Evolutionary conservation across 2,329 filamentous ascomycete species (phyloP).

Genomic region (Magnaporthiopsis rhizophila): DNA sequence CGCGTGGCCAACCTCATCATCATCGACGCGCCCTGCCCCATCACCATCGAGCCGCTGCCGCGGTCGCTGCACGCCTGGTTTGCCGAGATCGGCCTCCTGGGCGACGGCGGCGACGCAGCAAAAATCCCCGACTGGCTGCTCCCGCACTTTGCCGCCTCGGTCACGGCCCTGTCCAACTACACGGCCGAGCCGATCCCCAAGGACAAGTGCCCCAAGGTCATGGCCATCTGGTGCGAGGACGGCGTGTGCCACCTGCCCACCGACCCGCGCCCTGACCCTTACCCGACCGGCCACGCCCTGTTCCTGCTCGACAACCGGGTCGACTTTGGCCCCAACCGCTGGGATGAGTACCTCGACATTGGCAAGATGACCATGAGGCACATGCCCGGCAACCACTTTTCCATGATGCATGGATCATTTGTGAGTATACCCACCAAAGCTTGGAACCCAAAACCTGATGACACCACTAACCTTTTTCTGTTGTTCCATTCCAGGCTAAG

Average conservation of each 20-base stretch:
- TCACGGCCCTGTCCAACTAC: slow-evolving; percentile 62
- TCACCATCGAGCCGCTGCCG: slow-evolving; percentile 62
- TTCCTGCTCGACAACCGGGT: slow-evolving; percentile 68
- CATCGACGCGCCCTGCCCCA: slow-evolving; percentile 58
- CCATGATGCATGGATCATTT: slow-evolving; percentile 60
- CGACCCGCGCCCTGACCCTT: slow-evolving; percentile 56
- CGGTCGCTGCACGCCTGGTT: slow-evolving; percentile 60
- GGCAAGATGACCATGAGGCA: slow-evolving; percentile 56
- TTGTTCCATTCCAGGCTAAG: slow-evolving; percentile 23
- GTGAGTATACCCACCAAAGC: slow-evolving; percentile 19
- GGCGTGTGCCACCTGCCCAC: slow-evolving; percentile 61
- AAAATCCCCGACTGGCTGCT: slow-evolving; percentile 67
- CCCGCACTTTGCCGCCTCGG: slow-evolving; percentile 63
- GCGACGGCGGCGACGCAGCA: slow-evolving; percentile 45
- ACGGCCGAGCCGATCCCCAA: slow-evolving; percentile 54
- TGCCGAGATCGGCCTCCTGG: slow-evolving; percentile 62
- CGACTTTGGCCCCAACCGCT: slow-evolving; percentile 63
- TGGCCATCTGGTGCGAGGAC: slow-evolving; percentile 64
- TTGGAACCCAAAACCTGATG: not conserved
- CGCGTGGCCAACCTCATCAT: slow-evolving; percentile 52
- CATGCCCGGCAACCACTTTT: slow-evolving; percentile 68
- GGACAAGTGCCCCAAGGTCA: slow-evolving; percentile 51
- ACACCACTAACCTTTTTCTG: slow-evolving; percentile 13
- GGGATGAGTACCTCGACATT: slow-evolving; percentile 56
- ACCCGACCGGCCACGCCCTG: slow-evolving; percentile 51